phyloP scores from a whole-genome alignment of 768 basidiomycete genomes.

The Russula virescens region DNA sequence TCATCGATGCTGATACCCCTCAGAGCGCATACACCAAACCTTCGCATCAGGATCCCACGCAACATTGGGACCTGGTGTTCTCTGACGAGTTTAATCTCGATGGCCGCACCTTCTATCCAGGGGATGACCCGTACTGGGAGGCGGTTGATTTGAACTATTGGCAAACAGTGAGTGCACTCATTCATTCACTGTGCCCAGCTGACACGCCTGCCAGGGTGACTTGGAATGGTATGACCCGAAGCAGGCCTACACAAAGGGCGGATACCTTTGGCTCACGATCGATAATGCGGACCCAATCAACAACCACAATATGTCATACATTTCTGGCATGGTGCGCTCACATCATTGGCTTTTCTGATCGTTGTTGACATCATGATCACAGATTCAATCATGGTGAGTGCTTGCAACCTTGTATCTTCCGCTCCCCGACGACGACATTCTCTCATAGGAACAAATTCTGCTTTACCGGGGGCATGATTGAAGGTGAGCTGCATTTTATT shows the following conservation, averaged over 20 bases:
- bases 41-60: conserved; percentile 29
- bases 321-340: conserved; percentile 32
- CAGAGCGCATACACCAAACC: conserved; percentile 25
- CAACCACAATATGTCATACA: conserved; percentile 45
- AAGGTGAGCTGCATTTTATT: conserved; percentile 27
- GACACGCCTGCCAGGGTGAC: conserved; percentile 28
- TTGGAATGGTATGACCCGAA: conserved; percentile 58
- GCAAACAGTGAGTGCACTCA: conserved; percentile 46
- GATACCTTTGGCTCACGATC: conserved; percentile 47
- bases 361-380: background rate
- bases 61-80: conserved; percentile 38
- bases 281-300: conserved; percentile 30
- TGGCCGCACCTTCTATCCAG: conserved; percentile 39
- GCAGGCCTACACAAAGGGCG: conserved; percentile 46
- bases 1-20: conserved; percentile 40
- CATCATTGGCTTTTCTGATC: conserved; percentile 18
- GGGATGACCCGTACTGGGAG: conserved; percentile 43
- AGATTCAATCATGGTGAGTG: conserved; percentile 32
- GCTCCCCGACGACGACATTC: conserved; percentile 22
- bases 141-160: conserved; percentile 38
- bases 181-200: background rate
- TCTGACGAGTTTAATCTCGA: conserved; percentile 43
- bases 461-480: conserved; percentile 74
- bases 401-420: background rate
- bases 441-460: conserved; percentile 59